Base-by-base conservation (phyloP, 805 yeast species). In the Metschnikowia proteae region DNA sequence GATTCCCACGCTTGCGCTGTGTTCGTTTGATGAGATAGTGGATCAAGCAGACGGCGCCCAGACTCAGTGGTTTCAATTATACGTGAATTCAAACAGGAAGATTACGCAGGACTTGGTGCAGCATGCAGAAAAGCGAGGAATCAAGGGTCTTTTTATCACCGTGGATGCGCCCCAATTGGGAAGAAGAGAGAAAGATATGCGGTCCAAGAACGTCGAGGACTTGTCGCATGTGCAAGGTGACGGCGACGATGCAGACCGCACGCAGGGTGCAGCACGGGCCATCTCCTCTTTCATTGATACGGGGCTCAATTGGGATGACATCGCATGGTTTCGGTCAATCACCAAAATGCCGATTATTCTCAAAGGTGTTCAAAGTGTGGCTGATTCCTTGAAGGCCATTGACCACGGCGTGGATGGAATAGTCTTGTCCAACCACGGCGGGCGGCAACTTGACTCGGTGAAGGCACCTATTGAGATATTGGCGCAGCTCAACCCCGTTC, bases 181-280 rank as follows among this genome's bases (percentile, higher is more conserved):
- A 1, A 81, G 94, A 54, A 81, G 97, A 58, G 97, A 91, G 66
- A 90, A 88, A 66, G 96, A 89, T 61, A 79, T 81, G 81, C 79
- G 88, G 53, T 67, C 81, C 48, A 85, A 76, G 11, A 57, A 59
- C 39, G 54, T 65, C 28, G 62, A 55, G 37, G 68, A 64, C 41
- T 29, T 57, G 13, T 53, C 61, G 2, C 60, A 55, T 31, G 60
- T 63, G 7, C 66, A 63, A 39, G 61, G 63, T 8, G 76, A 72
- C 4, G 81, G 80, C 45, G 71, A 65, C 11, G 73, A 68, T 25
- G 76, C 81, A n/a, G 89, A 85, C 59, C 73, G 87, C 43, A 64
- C 79, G 27, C 83, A 83, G 63, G 97, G 97, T 48, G 96, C 96
- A 0, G 88, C 97, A 0, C 51, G 65, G 23, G 75, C 96, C 0